phyloP scores from a whole-genome alignment of 495 filamentous ascomycete genomes.

The Beverwykella pulmonaria region DNA sequence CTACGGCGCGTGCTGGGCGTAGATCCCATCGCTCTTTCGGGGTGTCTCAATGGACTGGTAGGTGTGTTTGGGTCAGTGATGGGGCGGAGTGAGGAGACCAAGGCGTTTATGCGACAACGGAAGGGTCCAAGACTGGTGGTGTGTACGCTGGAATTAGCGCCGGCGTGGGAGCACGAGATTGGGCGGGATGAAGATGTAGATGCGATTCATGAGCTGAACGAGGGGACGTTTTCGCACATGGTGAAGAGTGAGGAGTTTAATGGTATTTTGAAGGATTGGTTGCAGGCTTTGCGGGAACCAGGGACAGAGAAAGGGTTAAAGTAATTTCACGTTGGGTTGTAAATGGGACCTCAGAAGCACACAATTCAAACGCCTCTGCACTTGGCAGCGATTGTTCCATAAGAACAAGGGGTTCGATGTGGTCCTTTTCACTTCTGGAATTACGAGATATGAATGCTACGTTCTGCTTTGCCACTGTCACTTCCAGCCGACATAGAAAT shows the following conservation, averaged over 20 bases:
- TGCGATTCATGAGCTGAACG: conserved; percentile 1
- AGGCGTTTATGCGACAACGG: conserved; percentile 21
- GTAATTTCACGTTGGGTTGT: too few relatives aligned
- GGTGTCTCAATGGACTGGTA: conserved; percentile 17
- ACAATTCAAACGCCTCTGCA: too few relatives aligned
- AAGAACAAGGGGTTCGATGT: too few relatives aligned
- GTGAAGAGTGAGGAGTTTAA: conserved; percentile 26
- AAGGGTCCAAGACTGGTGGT: conserved; percentile 23
- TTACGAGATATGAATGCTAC: too few relatives aligned
- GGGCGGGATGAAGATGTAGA: conserved; percentile 19
- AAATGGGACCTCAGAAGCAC: too few relatives aligned
- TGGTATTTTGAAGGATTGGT: conserved; percentile 22
- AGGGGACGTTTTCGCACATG: conserved; percentile 27
- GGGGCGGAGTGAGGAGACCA: conserved; percentile 16
- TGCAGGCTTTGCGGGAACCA: background rate
- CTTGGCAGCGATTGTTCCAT: too few relatives aligned
- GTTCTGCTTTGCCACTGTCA: too few relatives aligned
- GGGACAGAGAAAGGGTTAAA: too few relatives aligned
- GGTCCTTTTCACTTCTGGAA: too few relatives aligned
- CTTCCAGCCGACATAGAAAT: too few relatives aligned
- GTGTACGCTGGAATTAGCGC: background rate
- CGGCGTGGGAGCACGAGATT: conserved; percentile 21
- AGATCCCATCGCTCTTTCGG: background rate
- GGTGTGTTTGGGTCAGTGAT: conserved; percentile 17
- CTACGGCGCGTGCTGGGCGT: conserved; percentile 16